These are phyloP conservation scores for Trichoderma harzianum DNA, from an alignment of 2,329 filamentous ascomycete species.

Conservation along the genomic window DNA sequence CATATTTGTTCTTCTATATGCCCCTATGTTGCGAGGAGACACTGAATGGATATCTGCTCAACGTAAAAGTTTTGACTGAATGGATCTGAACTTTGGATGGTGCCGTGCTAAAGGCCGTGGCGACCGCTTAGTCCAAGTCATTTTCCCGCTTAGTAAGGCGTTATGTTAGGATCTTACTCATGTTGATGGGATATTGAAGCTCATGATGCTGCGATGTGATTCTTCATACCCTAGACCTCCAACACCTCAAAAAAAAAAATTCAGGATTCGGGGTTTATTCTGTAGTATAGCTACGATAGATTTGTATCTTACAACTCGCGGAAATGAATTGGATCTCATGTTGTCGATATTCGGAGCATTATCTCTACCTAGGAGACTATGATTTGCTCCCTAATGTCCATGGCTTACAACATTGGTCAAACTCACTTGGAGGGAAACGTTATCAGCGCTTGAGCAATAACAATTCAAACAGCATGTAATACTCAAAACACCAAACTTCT, in stretches of 20 bases:
- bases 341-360: neutral
- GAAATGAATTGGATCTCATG: neutral
- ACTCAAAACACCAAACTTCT: neutral
- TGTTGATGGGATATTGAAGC: neutral
- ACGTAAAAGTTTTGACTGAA: neutral
- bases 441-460: neutral
- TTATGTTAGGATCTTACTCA: neutral
- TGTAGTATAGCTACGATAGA: neutral
- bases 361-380: neutral
- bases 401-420: neutral
- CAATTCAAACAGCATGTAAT: neutral
- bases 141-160: neutral
- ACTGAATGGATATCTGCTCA: neutral
- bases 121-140: neutral
- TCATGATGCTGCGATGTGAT: neutral
- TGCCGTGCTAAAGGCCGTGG: neutral
- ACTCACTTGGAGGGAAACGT: neutral
- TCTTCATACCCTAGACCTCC: neutral
- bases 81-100: neutral
- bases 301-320: neutral
- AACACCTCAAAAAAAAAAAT: neutral
- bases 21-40: neutral
- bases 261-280: neutral
- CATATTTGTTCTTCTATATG: neutral
- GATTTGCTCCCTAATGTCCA: neutral